Evolutionary conservation across 176 grass and related monocot genomes (phyloP), one percentile per base, ranked within the genome.

Genomic region (Pontederia paniculata): DNA sequence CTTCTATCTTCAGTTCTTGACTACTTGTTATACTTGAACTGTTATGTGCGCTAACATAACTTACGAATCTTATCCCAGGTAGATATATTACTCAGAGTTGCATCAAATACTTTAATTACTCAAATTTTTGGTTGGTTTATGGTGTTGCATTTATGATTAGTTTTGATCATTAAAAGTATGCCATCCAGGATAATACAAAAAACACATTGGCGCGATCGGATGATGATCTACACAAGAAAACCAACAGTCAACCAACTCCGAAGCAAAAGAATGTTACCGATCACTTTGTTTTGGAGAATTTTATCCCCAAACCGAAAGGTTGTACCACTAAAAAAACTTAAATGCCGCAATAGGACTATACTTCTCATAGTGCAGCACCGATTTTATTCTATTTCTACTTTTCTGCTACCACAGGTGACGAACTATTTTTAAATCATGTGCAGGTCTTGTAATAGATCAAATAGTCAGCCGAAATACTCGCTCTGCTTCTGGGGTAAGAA

Each of bases 401-500:
- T 16, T 47, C 57, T 69, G 58, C 70, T 45, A 21, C 6, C 21
- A 44, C 18, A 44, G 42, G 59, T 25, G 6, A 2, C 21, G 42
- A 15, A 42, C 9, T 13, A 10, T n/a, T 57, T 23, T 46, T 10
- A 10, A n/a, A 21, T 69, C 18, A 65, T 50, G 12, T 76, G 42
- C 72, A 79, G 76, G 17, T 42, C 60, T 17, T 28, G 14, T 51
- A 28, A 58, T 48, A 44, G 25, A 70, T 21, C 62, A 76, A 63
- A 42, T 1, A 55, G 21, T 17, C 53, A 13, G 19, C 16, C 65
- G 45, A 37, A 54, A 59, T 45, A 23, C 17, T 49, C 17, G 41
- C 48, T 62, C 63, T 17, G 63, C 65, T 53, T 42, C 47, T 28
- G 68, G 47, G 67, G 65, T 51, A 58, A 80, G 52, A 73, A 43